Evolutionary conservation across 225 moss, liverwort and hornwort species (phyloP).

Genomic region (Pseudoscleropodium purum): DNA sequence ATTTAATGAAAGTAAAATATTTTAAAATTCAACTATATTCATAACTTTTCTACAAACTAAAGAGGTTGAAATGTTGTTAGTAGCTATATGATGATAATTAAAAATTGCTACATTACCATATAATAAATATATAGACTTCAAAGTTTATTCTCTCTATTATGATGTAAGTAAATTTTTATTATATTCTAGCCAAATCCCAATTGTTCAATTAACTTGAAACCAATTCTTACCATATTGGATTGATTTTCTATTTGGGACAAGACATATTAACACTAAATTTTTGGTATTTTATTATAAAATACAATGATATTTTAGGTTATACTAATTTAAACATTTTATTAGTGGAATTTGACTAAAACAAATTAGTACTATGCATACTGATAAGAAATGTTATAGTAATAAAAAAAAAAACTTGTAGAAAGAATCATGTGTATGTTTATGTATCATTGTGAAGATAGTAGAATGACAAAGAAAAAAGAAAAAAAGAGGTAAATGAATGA

Average conservation of each 20-base stretch:
- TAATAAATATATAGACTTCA: background rate
- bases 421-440: background rate
- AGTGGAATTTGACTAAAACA: background rate
- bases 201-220: background rate
- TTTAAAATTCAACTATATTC: background rate
- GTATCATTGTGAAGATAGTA: background rate
- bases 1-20: background rate
- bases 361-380: background rate
- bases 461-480: background rate
- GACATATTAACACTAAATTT: background rate
- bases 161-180: background rate
- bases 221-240: background rate
- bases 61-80: background rate
- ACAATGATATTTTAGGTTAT: accelerated
- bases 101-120: background rate
- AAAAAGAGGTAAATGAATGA: background rate
- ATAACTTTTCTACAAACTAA: background rate
- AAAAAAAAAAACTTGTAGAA: background rate
- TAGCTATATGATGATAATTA: background rate
- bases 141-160: background rate
- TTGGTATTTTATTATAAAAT: background rate
- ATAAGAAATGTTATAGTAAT: background rate
- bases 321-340: background rate
- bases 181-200: background rate
- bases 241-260: background rate